Evolutionary conservation across 139 green algal species (phyloP).

Genomic region (Coelastrella sp.): DNA sequence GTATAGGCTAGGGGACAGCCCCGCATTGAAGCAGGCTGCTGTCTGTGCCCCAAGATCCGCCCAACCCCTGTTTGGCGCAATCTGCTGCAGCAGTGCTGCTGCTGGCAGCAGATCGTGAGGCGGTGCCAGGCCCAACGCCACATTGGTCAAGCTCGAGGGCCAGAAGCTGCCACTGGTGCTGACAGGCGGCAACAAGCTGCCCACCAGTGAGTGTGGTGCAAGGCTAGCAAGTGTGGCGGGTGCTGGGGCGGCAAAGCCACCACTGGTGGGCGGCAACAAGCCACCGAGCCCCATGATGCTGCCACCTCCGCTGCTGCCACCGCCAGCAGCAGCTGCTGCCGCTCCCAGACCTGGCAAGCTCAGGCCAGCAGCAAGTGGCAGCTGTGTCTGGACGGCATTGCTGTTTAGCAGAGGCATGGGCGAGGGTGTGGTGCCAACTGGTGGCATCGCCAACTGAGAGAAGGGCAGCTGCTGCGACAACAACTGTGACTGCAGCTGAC

Average conservation of each 20-base stretch:
- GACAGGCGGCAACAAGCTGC: not conserved
- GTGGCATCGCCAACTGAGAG: too few species aligned
- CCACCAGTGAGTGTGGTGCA: too few species aligned
- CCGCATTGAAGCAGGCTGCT: slow-evolving; percentile 38
- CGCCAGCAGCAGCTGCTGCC: not conserved
- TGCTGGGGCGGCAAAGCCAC: not conserved
- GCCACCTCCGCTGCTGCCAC: slow-evolving; percentile 16
- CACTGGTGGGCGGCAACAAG: slow-evolving; percentile 17
- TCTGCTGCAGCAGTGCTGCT: slow-evolving; percentile 2
- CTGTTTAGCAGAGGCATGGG: not conserved
- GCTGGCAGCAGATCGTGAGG: slow-evolving; percentile 37
- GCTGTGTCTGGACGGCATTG: not conserved
- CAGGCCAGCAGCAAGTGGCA: not conserved
- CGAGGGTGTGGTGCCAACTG: too few species aligned
- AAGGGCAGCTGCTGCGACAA: not conserved
- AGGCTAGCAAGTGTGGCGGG: too few species aligned
- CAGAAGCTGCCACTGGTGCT: not conserved
- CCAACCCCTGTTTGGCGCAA: slow-evolving; percentile 24
- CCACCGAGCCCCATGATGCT: slow-evolving; percentile 9
- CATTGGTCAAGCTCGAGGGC: slow-evolving; percentile 1
- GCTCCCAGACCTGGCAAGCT: not conserved
- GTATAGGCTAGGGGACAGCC: slow-evolving; percentile 22
- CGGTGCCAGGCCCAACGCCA: not conserved
- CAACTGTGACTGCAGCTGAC: not conserved
- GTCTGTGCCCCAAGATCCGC: slow-evolving; percentile 33